phyloP scores from a whole-genome alignment of 2,329 filamentous ascomycete genomes.

The Ceratocystis huliohia region DNA sequence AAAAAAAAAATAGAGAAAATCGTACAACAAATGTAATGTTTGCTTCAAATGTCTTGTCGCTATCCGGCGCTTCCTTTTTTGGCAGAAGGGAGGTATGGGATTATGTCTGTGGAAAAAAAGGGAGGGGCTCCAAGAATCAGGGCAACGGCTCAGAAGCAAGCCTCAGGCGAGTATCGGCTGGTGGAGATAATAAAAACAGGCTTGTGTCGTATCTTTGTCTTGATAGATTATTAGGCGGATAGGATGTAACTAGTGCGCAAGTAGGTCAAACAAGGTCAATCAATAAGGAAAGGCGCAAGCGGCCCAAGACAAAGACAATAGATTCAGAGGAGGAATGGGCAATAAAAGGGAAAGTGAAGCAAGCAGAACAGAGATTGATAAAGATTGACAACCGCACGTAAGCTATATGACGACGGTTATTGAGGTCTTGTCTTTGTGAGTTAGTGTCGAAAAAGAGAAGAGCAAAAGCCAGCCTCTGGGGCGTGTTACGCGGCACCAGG shows the following conservation, averaged over 20 bases:
- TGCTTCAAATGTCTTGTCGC: background rate
- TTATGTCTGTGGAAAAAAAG: background rate
- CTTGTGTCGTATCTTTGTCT: background rate
- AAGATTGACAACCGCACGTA: background rate
- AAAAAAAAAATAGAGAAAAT: no score
- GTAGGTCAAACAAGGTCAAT: background rate
- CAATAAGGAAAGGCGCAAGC: background rate
- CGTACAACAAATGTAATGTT: background rate
- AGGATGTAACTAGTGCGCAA: conserved; percentile 7
- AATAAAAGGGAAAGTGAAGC: background rate
- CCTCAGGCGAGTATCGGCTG: background rate
- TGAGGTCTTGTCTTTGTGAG: background rate
- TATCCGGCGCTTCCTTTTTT: background rate
- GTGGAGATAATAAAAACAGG: background rate
- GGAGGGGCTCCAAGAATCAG: background rate
- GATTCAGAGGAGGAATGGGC: background rate
- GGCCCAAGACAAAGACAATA: background rate
- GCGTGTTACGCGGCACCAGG: background rate
- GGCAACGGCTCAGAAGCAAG: background rate
- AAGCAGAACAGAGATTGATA: background rate
- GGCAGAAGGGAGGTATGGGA: background rate
- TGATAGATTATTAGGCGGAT: conserved; percentile 4
- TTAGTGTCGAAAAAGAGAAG: background rate
- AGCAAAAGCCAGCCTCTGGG: conserved; percentile 1
- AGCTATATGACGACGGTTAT: background rate